Conservation (phyloP, 1,284 basidiomycete species). For the Ganoderma multipileum region DNA sequence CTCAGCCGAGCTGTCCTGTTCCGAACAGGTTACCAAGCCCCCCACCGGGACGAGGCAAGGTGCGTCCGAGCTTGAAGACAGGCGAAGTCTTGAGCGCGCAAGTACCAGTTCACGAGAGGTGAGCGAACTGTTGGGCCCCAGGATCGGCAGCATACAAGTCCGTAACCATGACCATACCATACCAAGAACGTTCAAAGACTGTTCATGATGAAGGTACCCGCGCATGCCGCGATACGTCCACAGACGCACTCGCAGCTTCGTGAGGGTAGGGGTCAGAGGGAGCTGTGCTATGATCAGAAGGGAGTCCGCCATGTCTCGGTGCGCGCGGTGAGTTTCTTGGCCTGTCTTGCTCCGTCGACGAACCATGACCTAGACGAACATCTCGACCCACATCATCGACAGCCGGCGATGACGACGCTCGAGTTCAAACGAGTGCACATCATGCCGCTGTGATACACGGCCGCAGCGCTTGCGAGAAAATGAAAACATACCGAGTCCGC, state of each 20-base stretch:
- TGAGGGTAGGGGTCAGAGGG: slow-evolving; percentile 46
- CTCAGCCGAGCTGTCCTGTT: slow-evolving; percentile 12
- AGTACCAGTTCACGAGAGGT: slow-evolving; percentile 45
- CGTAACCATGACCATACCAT: slow-evolving; percentile 54
- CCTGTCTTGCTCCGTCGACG: slow-evolving; percentile 62
- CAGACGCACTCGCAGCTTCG: slow-evolving; percentile 41
- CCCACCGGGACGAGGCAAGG: slow-evolving; percentile 40
- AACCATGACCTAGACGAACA: slow-evolving; percentile 49
- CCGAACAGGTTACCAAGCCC: slow-evolving; percentile 45
- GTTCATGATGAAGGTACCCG: slow-evolving; percentile 45
- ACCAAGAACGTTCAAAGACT: slow-evolving; percentile 51
- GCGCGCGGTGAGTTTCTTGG: slow-evolving; percentile 48
- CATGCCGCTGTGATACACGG: slow-evolving; percentile 37
- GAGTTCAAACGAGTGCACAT: slow-evolving; percentile 26
- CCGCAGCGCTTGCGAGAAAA: slow-evolving; percentile 44
- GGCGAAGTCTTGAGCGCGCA: slow-evolving; percentile 55
- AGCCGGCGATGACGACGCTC: slow-evolving; percentile 24
- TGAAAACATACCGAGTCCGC: slow-evolving; percentile 96
- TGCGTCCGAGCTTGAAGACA: slow-evolving; percentile 59
- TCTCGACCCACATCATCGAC: slow-evolving; percentile 34
- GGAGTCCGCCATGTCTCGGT: slow-evolving; percentile 51
- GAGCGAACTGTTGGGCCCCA: slow-evolving; percentile 41
- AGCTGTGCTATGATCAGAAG: slow-evolving; percentile 44
- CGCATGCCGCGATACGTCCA: slow-evolving; percentile 24
- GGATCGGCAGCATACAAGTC: slow-evolving; percentile 44